phyloP scores from a whole-genome alignment of 2,329 filamentous ascomycete genomes.

The Neodidymelliopsis sp. region DNA sequence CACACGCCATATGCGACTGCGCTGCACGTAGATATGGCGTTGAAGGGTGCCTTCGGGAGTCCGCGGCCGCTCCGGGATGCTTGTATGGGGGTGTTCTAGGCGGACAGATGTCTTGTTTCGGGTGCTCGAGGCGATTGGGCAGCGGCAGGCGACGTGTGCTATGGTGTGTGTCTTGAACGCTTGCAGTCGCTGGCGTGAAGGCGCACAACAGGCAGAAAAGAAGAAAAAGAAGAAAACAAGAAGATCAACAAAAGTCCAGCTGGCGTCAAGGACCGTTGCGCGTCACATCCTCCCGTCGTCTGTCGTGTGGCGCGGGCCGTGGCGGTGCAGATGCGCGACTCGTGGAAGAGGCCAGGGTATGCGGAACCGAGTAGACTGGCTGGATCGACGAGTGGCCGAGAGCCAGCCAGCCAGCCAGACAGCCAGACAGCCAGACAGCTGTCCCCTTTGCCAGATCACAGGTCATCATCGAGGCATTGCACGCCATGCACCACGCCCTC shows the following conservation, averaged over 20 bases:
- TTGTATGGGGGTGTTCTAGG: constrained; percentile 1
- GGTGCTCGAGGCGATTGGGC: not conserved
- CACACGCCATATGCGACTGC: constrained; percentile 1
- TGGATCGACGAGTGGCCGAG: constrained; percentile 20
- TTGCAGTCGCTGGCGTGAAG: not conserved
- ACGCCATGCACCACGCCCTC: constrained; percentile 30
- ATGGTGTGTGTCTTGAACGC: not conserved
- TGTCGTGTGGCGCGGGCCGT: constrained; percentile 6
- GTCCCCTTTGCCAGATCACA: constrained; percentile 30
- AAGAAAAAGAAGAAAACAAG: too few species aligned
- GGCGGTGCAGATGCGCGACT: not conserved
- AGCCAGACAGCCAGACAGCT: constrained; percentile 34
- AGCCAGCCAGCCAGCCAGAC: constrained; percentile 1
- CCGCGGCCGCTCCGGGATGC: constrained; percentile 22
- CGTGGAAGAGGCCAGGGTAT: constrained; percentile 20
- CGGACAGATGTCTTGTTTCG: constrained; percentile 13
- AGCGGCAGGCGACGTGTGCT: not conserved
- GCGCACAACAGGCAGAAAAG: not conserved
- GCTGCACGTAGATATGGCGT: constrained; percentile 7
- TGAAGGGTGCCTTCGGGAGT: constrained; percentile 32
- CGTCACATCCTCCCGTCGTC: constrained; percentile 5
- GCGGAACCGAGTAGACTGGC: constrained; percentile 24
- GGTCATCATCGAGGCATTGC: constrained; percentile 19
- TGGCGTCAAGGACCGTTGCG: constrained; percentile 7
- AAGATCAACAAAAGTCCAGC: constrained; percentile 3